Evolutionary conservation across 179 eudicot species (phyloP).

Genomic region (Camellia oleifera): DNA sequence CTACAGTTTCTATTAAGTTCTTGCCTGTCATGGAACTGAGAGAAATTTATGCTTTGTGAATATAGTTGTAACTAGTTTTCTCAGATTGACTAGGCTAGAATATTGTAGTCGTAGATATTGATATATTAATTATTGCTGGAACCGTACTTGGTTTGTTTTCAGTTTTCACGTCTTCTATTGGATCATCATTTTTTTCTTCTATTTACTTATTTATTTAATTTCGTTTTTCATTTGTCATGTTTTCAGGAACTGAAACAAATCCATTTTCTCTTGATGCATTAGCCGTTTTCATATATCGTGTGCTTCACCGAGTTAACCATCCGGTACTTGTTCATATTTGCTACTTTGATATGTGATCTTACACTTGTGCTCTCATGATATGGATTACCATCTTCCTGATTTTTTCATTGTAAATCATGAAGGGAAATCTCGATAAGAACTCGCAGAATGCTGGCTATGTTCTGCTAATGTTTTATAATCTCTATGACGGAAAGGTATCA

Average conservation of each 20-base stretch:
- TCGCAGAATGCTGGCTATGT: constrained; percentile 88
- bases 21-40: background rate
- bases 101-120: background rate
- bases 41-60: background rate
- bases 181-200: background rate
- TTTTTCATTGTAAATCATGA: constrained; percentile 18
- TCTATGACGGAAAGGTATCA: constrained; percentile 87
- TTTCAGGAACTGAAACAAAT: constrained; percentile 81
- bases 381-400: background rate
- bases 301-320: constrained; percentile 84
- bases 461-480: constrained; percentile 85
- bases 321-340: constrained; percentile 51
- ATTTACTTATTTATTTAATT: background rate
- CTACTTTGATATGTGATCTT: background rate
- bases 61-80: background rate
- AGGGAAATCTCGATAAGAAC: constrained; percentile 94
- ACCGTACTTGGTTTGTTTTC: background rate
- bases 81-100: background rate
- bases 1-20: background rate
- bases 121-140: background rate
- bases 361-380: background rate
- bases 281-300: constrained; percentile 79
- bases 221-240: background rate
- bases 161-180: background rate
- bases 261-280: constrained; percentile 92